These are phyloP conservation scores for Purpureocillium lavendulum DNA, from an alignment of 2,329 filamentous ascomycete species.

Conservation along the genomic window DNA sequence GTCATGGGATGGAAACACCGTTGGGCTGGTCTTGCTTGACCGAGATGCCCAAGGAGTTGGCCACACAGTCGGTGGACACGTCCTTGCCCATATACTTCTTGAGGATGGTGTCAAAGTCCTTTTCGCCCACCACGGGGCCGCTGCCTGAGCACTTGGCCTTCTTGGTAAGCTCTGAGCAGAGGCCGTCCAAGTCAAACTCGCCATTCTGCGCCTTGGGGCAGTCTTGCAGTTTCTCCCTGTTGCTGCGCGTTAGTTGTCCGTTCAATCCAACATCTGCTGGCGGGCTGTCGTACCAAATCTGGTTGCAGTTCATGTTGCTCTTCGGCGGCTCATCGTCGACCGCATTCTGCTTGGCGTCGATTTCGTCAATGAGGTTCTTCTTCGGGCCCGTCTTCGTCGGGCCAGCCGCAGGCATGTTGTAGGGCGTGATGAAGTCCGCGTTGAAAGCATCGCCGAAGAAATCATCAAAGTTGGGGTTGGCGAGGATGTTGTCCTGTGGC, in stretches of 20 bases:
- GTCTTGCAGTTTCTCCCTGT: conserved; percentile 81
- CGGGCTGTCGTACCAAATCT: conserved; percentile 69
- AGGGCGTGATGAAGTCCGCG: conserved; percentile 72
- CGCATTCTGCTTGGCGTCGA: conserved; percentile 65
- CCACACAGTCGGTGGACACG: conserved; percentile 22
- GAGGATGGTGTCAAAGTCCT: conserved; percentile 77
- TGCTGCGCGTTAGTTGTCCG: conserved; percentile 28
- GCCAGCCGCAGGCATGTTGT: conserved; percentile 59
- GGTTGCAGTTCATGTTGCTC: conserved; percentile 69
- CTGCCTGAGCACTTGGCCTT: conserved; percentile 93
- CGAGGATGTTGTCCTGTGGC: conserved; percentile 71
- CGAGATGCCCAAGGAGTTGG: conserved; percentile 53
- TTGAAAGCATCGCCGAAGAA: conserved; percentile 73
- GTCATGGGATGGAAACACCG: conserved; percentile 6
- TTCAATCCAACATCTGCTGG: not conserved
- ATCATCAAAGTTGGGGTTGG: conserved; percentile 62
- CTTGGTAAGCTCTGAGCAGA: conserved; percentile 87
- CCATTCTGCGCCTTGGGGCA: conserved; percentile 83
- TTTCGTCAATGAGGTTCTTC: conserved; percentile 67
- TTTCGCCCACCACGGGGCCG: conserved; percentile 81
- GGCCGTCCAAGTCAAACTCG: conserved; percentile 85
- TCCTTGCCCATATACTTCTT: conserved; percentile 50
- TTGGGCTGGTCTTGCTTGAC: conserved; percentile 16
- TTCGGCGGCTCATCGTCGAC: conserved; percentile 56
- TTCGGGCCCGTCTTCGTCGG: conserved; percentile 33